These are phyloP conservation scores for Fraxinus americana DNA, from an alignment of 257 asterid genomes.

Conservation along the genomic window DNA sequence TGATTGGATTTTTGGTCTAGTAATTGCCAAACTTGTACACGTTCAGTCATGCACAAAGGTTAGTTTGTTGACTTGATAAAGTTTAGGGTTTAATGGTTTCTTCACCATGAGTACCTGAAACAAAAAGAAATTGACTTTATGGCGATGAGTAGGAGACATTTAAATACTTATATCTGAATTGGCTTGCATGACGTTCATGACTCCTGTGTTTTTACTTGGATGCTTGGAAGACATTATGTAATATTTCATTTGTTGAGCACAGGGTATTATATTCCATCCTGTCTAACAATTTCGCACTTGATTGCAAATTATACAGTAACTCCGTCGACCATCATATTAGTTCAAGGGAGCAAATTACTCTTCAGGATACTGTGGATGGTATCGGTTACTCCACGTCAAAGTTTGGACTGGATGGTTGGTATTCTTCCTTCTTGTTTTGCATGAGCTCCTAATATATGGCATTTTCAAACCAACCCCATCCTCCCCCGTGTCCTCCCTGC, in stretches of 20 bases:
- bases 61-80: slow-evolving; percentile 14
- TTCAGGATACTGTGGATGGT: slow-evolving; percentile 89
- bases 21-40: not conserved
- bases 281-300: slow-evolving; percentile 27
- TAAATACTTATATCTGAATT: slow-evolving; percentile 6
- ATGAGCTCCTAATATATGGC: not conserved
- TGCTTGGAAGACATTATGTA: slow-evolving; percentile 14
- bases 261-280: slow-evolving; percentile 1
- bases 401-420: slow-evolving; percentile 97
- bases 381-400: slow-evolving; percentile 79
- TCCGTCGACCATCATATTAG: slow-evolving; percentile 93
- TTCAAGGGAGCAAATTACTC: slow-evolving; percentile 97
- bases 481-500: not conserved
- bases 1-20: slow-evolving; percentile 9
- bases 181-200: slow-evolving; percentile 1
- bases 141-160: slow-evolving; percentile 3
- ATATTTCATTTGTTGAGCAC: slow-evolving; percentile 4
- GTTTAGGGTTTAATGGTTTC: slow-evolving; percentile 2
- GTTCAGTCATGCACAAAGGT: not conserved
- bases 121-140: slow-evolving; percentile 5
- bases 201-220: not conserved
- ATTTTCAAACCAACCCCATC: slow-evolving; percentile 5
- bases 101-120: not conserved
- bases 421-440: slow-evolving; percentile 13
- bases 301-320: slow-evolving; percentile 63